Evolutionary conservation across 73 alveolate genomes (phyloP).

Genomic region (Stentor roeselii): DNA sequence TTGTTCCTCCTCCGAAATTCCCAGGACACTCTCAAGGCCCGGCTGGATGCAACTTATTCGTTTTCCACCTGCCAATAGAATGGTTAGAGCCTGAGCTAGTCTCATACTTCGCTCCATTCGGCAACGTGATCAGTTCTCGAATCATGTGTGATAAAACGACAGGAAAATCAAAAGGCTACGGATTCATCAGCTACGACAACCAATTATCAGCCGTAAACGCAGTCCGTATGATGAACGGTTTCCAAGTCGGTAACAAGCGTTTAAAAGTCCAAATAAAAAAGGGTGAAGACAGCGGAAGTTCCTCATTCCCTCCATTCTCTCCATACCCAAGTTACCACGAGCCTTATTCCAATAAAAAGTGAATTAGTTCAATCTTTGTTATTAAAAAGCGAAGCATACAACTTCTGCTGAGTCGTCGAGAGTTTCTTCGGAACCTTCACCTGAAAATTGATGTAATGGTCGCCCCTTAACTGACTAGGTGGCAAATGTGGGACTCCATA

Average conservation of each 20-base stretch:
- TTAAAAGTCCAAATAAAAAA: constrained; percentile 40
- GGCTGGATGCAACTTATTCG: constrained; percentile 42
- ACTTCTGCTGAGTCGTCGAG: background rate
- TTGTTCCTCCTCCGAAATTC: constrained; percentile 7
- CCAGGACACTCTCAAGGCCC: too few relatives aligned
- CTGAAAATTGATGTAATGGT: constrained; percentile 48
- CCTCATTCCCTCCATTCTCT: background rate
- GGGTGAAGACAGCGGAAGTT: constrained; percentile 30
- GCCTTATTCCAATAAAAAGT: too few relatives aligned
- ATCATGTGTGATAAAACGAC: constrained; percentile 41
- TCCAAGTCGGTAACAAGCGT: constrained; percentile 32
- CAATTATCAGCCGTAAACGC: constrained; percentile 38
- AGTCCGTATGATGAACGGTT: constrained; percentile 27
- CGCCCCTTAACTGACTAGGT: constrained; percentile 51
- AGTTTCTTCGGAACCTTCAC: constrained; percentile 49
- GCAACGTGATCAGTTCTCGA: constrained; percentile 34
- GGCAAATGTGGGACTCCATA: constrained; percentile 58
- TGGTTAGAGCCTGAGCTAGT: constrained; percentile 37
- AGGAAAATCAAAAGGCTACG: constrained; percentile 44
- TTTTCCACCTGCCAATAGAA: constrained; percentile 47
- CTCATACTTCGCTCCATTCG: constrained; percentile 31
- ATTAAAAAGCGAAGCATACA: constrained; percentile 1
- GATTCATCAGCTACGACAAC: constrained; percentile 41
- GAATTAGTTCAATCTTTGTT: background rate
- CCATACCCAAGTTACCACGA: too few relatives aligned